Base-by-base conservation (phyloP, 495 filamentous ascomycete genomes). In the Lindgomyces ingoldianus region DNA sequence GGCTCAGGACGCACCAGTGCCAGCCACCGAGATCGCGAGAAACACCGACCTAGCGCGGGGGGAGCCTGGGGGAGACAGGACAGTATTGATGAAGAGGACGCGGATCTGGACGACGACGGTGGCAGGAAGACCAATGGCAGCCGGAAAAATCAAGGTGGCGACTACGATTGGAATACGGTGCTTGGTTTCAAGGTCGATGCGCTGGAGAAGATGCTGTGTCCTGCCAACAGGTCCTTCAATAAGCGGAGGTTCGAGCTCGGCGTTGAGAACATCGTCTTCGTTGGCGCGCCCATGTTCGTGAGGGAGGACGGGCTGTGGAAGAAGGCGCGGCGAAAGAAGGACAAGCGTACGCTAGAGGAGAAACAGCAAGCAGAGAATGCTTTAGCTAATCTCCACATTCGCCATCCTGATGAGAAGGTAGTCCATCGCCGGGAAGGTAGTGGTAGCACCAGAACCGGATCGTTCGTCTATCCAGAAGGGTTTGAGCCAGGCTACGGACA, bases 201-300 rank as follows among this genome's bases (percentile, higher is more conserved):
- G 27, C 85, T 96, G 69, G 90, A 91, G 71, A 93, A 88, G 65
- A 75, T 98, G 45, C 76, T 98, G 55, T 91, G 88, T 41, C 94
- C 94, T 11, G 83, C 85, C n/a, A n/a, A n/a, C 54, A 78, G 83
- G 50, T 84, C 85, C n/a, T 93, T 87, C 77, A 90, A 96, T 72
- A 93, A 94, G 78, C 84, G 84, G 62, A 85, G 87, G 16, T 96
- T 96, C 72, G 91, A 97, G 72, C 79, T 97, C 51, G 88, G 87
- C 2, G 79, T 98, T 4, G 91, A 96, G 69, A 89, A 90, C 60
- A 76, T 94, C 48, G 85, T 87, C 46, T 96, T 94, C 71, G 81
- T 96, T 8, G 90, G 93, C 1, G 90, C 89, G 77, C 94, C 94
- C 16, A 85, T 96, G 39, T 93, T 93, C 73, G 87, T 94, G 42